These are phyloP conservation scores for Leptosphaerulina australis DNA, from an alignment of 2,329 filamentous ascomycete genomes.

Conservation along the genomic window DNA sequence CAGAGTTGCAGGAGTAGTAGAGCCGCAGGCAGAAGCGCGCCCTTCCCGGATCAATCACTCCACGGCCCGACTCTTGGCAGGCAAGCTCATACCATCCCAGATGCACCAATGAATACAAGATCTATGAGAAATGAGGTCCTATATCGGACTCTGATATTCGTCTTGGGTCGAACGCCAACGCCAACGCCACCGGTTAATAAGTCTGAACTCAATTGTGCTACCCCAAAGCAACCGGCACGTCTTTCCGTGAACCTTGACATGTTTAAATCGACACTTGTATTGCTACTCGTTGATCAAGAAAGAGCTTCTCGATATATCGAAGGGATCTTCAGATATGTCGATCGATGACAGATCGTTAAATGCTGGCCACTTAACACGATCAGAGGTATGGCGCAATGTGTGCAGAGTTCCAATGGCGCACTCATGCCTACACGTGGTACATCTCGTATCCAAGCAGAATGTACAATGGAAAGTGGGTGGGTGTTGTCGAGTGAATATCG, in stretches of 20 bases:
- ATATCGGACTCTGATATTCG: slow-evolving; percentile 4
- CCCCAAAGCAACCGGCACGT: slow-evolving; percentile 5
- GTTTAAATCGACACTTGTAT: not conserved
- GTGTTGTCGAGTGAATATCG: not conserved
- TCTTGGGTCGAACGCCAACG: not conserved
- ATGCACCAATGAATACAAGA: not conserved
- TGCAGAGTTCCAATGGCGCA: no score
- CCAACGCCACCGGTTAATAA: slow-evolving; percentile 10
- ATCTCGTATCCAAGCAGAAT: not conserved
- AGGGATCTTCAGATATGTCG: not conserved
- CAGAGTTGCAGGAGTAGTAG: no score
- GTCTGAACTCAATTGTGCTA: slow-evolving; percentile 1
- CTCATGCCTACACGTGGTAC: not conserved
- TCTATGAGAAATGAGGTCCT: not conserved
- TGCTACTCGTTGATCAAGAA: not conserved
- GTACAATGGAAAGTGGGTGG: no score
- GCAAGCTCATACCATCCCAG: not conserved
- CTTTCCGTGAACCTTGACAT: not conserved
- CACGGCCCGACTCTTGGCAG: not conserved
- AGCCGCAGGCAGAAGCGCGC: slow-evolving; percentile 2
- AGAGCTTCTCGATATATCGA: not conserved
- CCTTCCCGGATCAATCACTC: not conserved
- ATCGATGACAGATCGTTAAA: not conserved
- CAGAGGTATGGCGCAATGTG: not conserved
- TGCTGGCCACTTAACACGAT: not conserved